Conservation (phyloP, 2,329 filamentous ascomycete genomes). For the Botrytis byssoidea region DNA sequence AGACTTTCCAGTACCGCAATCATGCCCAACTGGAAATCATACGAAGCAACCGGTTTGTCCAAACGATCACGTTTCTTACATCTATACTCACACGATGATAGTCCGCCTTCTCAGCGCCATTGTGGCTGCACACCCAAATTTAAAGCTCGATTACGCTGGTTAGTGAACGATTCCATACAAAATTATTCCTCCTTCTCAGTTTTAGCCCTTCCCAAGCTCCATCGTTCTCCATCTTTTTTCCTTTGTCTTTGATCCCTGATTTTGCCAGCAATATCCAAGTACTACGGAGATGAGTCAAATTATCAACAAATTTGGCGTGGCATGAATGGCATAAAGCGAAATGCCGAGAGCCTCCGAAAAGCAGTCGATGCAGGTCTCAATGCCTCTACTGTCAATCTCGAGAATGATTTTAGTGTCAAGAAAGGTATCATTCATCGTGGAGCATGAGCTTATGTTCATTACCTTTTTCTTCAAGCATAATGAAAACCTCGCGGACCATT, state of each 20-base stretch:
- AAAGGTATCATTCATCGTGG: conserved; percentile 29
- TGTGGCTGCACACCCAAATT: conserved; percentile 53
- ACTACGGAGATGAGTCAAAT: conserved; percentile 35
- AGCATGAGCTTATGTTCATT: not conserved
- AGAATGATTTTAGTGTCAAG: conserved; percentile 7
- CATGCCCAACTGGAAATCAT: conserved; percentile 60
- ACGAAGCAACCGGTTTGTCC: conserved; percentile 49
- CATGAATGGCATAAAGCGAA: conserved; percentile 28
- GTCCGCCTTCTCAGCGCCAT: conserved; percentile 60
- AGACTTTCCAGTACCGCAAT: conserved; percentile 23
- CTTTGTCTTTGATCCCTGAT: conserved; percentile 10
- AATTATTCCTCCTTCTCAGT: not conserved
- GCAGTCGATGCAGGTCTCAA: conserved; percentile 32
- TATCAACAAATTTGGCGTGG: conserved; percentile 31
- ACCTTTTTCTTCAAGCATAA: not conserved
- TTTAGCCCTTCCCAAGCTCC: not conserved
- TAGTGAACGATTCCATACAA: conserved; percentile 38
- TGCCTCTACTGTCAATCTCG: conserved; percentile 27
- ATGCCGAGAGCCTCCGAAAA: conserved; percentile 25
- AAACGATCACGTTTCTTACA: not conserved
- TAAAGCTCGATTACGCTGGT: conserved; percentile 63
- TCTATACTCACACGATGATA: conserved; percentile 11
- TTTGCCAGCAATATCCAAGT: conserved; percentile 53
- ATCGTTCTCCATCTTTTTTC: not conserved
- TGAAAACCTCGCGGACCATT: not conserved